Percentiles rank a stretch among this genome's conserved stretches.
Evolutionary conservation across 495 filamentous ascomycete genomes (phyloP).

Genomic region (Arthonia radiata): DNA sequence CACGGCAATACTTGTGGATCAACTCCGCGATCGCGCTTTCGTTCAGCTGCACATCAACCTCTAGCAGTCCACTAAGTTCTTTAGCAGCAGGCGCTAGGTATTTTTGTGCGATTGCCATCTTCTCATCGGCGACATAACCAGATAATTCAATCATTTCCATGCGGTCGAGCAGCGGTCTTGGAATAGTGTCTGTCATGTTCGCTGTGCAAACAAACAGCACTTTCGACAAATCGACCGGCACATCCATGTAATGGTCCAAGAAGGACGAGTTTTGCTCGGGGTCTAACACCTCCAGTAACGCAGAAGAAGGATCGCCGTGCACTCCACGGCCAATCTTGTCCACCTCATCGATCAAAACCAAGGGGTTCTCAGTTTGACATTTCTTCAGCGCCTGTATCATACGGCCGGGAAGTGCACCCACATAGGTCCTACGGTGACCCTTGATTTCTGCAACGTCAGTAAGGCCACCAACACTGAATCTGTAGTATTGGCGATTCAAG

Average conservation of each 20-base stretch:
- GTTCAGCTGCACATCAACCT: conserved; percentile 63
- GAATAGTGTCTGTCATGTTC: conserved; percentile 97
- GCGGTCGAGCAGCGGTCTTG: conserved; percentile 74
- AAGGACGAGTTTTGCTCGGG: conserved; percentile 96
- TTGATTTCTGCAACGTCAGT: conserved; percentile 99
- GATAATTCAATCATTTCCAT: conserved; percentile 98
- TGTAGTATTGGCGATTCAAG: conserved; percentile 84
- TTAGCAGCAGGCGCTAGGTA: conserved; percentile 83
- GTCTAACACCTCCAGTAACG: conserved; percentile 80
- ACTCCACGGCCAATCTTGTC: conserved; percentile 95
- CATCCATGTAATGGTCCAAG: conserved; percentile 96
- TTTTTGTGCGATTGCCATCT: conserved; percentile 90
- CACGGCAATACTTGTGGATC: conserved; percentile 95
- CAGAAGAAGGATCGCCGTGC: conserved; percentile 88
- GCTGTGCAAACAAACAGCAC: conserved; percentile 98
- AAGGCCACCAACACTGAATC: conserved; percentile 90
- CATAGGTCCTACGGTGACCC: conserved; percentile 88
- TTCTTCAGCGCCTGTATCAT: conserved; percentile 98
- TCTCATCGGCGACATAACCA: conserved; percentile 93
- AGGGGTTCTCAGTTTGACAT: conserved; percentile 92
- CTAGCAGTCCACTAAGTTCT: conserved; percentile 72
- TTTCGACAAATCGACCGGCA: conserved; percentile 91
- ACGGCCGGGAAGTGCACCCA: conserved; percentile 82
- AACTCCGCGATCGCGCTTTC: conserved; percentile 78
- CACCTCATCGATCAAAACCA: conserved; percentile 91